Conservation (phyloP, 208 protist species). For the Acanthamoeba healyi region DNA sequence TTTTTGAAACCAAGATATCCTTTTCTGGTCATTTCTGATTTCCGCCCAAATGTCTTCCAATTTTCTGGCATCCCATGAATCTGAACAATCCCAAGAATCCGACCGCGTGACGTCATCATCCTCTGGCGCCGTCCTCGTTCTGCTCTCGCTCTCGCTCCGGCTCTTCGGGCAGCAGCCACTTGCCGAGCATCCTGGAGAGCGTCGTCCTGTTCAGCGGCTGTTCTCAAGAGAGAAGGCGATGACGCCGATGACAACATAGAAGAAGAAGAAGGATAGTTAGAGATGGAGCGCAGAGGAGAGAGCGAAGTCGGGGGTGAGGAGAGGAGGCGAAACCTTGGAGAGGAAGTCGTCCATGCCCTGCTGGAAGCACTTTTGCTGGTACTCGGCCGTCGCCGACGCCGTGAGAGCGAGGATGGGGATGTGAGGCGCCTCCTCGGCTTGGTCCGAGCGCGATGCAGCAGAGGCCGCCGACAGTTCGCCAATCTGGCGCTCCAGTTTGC, state of each 20-base stretch:
- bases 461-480: not conserved
- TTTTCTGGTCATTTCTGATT: too few relatives aligned
- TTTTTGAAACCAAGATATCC: too few relatives aligned
- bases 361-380: not conserved
- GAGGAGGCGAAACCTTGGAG: not conserved
- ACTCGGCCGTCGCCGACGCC: not conserved
- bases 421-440: not conserved
- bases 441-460: too few relatives aligned
- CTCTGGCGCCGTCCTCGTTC: too few relatives aligned
- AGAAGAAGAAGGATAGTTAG: too few relatives aligned
- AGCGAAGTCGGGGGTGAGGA: not conserved
- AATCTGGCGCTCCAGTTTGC: slow-evolving; percentile 64
- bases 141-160: not conserved
- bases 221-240: too few relatives aligned
- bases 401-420: not conserved
- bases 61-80: too few relatives aligned
- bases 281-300: not conserved
- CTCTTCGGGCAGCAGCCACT: not conserved
- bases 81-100: too few relatives aligned
- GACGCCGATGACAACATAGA: too few relatives aligned
- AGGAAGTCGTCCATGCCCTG: slow-evolving; percentile 42
- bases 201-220: not conserved
- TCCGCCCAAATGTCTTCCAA: too few relatives aligned
- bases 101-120: too few relatives aligned
- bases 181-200: not conserved